These are phyloP conservation scores for Xylariaceae sp. DNA, from an alignment of 2,329 filamentous ascomycete species.

Conservation along the genomic window DNA sequence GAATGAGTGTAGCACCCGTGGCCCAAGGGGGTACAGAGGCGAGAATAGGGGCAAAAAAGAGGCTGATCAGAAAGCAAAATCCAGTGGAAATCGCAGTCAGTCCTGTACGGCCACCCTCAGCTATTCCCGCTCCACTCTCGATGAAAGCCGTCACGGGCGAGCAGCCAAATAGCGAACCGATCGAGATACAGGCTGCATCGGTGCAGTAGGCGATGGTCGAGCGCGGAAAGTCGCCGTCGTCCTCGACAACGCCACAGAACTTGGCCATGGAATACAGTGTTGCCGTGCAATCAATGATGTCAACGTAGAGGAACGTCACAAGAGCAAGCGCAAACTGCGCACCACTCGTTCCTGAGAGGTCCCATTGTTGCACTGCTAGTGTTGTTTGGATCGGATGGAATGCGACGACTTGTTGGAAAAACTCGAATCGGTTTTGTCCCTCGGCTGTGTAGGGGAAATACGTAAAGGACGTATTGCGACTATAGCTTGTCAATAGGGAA, in stretches of 20 bases:
- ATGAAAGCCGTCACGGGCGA: conserved; percentile 72
- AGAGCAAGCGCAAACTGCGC: conserved; percentile 65
- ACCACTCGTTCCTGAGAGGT: conserved; percentile 47
- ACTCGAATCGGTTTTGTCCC: conserved; percentile 62
- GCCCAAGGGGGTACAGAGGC: conserved; percentile 75
- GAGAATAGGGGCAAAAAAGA: conserved; percentile 73
- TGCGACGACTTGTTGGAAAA: conserved; percentile 66
- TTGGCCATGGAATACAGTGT: conserved; percentile 79
- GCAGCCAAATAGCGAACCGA: conserved; percentile 63
- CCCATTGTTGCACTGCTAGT: conserved; percentile 62
- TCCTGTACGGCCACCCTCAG: conserved; percentile 68
- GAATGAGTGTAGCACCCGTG: conserved; percentile 65
- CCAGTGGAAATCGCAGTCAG: conserved; percentile 66
- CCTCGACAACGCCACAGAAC: conserved; percentile 61
- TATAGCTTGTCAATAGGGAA: conserved; percentile 28
- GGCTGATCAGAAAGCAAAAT: conserved; percentile 62
- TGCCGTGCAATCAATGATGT: conserved; percentile 72
- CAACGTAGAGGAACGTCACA: conserved; percentile 74
- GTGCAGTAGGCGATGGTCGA: conserved; percentile 74
- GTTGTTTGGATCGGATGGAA: conserved; percentile 65
- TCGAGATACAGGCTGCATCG: conserved; percentile 65
- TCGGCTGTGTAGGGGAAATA: conserved; percentile 64
- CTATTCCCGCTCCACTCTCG: conserved; percentile 70
- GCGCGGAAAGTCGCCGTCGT: conserved; percentile 76
- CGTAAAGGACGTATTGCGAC: conserved; percentile 61